Evolutionary conservation across 106 monocot genomes (phyloP), one percentile per base, ranked within the genome.

Genomic region (Dioscorea dumetorum): DNA sequence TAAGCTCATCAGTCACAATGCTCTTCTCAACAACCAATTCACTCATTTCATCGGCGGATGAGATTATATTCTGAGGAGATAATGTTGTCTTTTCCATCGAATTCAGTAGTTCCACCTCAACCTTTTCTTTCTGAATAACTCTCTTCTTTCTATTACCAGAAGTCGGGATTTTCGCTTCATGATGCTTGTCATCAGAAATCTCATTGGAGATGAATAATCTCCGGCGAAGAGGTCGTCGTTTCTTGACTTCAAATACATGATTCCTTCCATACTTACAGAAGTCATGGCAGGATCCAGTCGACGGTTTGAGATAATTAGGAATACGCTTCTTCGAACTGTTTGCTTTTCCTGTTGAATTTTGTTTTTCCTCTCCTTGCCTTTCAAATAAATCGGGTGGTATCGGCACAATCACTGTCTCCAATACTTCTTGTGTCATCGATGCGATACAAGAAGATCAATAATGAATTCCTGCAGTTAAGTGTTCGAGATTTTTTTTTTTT

Each of bases 191-290:
- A 48, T 61, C 61, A 19, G 35, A 65, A 13, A n/a, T 53, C 28
- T 41, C 22, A 18, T 14, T 67, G 18, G 24, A 60, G 33, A 28
- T 21, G 3, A n/a, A 49, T 12, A 48, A 48, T 52, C 14, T 70
- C 13, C 14, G 63, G 67, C 24, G 58, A 56, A 63, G 5, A 17
- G 78, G 75, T 9, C 9, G 24, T 33, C 54, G 78, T 63, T 64
- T 70, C 59, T 88, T 80, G 24, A 61, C n/a, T 50, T 78, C 84
- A 69, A 67, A 57, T 7, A 12, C 62, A 58, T 90, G 76, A 10
- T 79, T 70, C 22, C 34, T 60, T 58, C 94, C 94, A 68, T 81
- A 84, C 61, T 94, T 94, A 73, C 94, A 94, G 51, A 73, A 72
- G 61, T 90, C 87, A 78, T 90, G 90, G 31, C 90, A 94, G 48